These are phyloP conservation scores for Hypsizygus marmoreus DNA, from an alignment of 768 basidiomycete genomes.

Conservation along the genomic window DNA sequence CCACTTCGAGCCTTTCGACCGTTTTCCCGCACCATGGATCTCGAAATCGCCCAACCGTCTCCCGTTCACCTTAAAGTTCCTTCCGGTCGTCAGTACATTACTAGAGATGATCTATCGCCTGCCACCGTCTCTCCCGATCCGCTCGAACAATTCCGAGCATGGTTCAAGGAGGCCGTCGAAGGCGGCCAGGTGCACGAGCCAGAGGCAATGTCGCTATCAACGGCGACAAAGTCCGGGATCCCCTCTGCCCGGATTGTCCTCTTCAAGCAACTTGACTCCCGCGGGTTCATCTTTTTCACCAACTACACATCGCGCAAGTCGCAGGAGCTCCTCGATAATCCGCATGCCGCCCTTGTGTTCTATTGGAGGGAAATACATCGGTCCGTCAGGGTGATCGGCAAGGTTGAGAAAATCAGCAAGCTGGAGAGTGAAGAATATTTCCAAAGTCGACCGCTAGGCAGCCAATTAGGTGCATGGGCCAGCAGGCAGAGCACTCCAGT, in stretches of 20 bases:
- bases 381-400: conserved; percentile 83
- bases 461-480: conserved; percentile 90
- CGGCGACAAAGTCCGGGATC: conserved; percentile 67
- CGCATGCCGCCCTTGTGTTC: conserved; percentile 80
- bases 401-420: conserved; percentile 72
- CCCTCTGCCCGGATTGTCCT: conserved; percentile 91
- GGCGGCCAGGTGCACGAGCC: conserved; percentile 71
- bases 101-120: conserved; percentile 64
- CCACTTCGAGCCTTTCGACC: not conserved
- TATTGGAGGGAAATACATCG: conserved; percentile 89
- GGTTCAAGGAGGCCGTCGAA: conserved; percentile 74
- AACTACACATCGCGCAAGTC: conserved; percentile 97
- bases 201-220: conserved; percentile 87
- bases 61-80: conserved; percentile 66
- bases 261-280: conserved; percentile 85
- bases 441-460: conserved; percentile 76
- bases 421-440: conserved; percentile 87
- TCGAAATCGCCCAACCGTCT: conserved; percentile 45
- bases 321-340: conserved; percentile 72
- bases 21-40: conserved; percentile 33
- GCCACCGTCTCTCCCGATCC: conserved; percentile 64
- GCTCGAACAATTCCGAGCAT: conserved; percentile 80
- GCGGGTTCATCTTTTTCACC: conserved; percentile 95
- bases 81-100: conserved; percentile 75
- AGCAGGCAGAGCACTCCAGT: conserved; percentile 86